These are phyloP conservation scores for Xerocomus nothofagi DNA, from an alignment of 1,284 basidiomycete genomes.

Conservation along the genomic window DNA sequence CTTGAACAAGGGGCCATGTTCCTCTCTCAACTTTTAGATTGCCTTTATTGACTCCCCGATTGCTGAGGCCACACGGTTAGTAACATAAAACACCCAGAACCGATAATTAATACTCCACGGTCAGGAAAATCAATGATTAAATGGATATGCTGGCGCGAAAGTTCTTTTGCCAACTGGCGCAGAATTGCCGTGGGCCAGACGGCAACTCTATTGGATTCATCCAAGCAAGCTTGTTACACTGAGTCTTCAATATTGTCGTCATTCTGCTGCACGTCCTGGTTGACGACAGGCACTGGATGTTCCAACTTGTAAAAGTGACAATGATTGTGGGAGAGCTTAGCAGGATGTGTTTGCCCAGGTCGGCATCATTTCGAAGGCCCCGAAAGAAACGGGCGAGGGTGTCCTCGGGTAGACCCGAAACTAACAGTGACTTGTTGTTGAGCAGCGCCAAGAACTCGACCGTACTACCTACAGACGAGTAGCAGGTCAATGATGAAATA, in stretches of 20 bases:
- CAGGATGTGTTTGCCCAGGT: no score
- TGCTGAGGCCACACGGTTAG: not conserved
- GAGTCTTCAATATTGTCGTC: no score
- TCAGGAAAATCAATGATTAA: not conserved
- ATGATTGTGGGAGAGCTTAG: no score
- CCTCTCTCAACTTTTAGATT: no score
- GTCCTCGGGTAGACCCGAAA: not conserved
- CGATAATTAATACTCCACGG: not conserved
- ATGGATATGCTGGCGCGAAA: not conserved
- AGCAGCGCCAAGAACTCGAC: not conserved
- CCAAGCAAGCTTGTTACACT: not conserved
- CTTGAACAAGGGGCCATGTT: no score
- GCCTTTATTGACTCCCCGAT: not conserved
- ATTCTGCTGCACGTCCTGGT: no score
- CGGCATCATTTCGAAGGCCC: no score
- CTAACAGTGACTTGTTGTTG: fast-evolving
- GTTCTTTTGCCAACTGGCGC: fast-evolving
- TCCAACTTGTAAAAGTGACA: not conserved
- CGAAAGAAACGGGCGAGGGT: not conserved
- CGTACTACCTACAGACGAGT: no score
- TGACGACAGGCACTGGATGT: not conserved
- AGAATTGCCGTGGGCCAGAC: not conserved
- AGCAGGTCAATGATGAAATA: no score
- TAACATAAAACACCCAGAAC: not conserved
- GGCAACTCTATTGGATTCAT: not conserved